A percentile compares a stretch with the other conserved stretches of the same genome.
phyloP scores from a whole-genome alignment of 2,329 filamentous ascomycete species.

The Sarocladium brachiariae region DNA sequence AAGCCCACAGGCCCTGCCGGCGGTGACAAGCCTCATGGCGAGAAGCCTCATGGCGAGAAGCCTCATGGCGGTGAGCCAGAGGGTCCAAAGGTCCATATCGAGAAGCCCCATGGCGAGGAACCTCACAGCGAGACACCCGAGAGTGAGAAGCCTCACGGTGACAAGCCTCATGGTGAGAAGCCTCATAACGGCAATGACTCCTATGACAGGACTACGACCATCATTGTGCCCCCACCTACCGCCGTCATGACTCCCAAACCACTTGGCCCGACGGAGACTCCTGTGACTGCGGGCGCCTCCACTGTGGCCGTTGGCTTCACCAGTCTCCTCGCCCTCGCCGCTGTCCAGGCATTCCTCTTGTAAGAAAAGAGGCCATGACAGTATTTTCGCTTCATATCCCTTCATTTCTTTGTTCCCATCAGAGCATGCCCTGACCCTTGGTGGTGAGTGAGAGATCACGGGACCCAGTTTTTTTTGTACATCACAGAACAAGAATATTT shows the following conservation, averaged over 20 bases:
- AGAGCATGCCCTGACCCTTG: no score
- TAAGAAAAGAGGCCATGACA: constrained; percentile 13
- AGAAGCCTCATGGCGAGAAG: constrained; percentile 3
- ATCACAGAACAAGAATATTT: no score
- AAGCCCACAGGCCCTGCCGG: constrained; percentile 16
- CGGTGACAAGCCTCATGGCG: constrained; percentile 12
- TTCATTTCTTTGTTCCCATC: no score
- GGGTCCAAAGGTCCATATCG: background rate
- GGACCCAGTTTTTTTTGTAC: no score
- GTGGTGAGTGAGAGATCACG: no score
- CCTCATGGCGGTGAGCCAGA: background rate
- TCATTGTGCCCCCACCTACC: constrained; percentile 17
- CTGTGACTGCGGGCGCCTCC: constrained; percentile 42
- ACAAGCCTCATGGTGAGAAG: constrained; percentile 8
- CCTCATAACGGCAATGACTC: background rate
- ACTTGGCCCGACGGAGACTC: constrained; percentile 20
- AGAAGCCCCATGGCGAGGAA: background rate
- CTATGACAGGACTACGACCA: constrained; percentile 8
- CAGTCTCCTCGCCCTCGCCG: constrained; percentile 19
- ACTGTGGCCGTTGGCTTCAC: constrained; percentile 19
- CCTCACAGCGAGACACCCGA: constrained; percentile 6
- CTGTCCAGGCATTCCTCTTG: constrained; percentile 22
- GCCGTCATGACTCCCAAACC: constrained; percentile 13
- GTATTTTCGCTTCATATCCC: no score
- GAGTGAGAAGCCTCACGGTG: constrained; percentile 1